phyloP scores from a whole-genome alignment of 345 rosid species.

The Physaria fendleri region DNA sequence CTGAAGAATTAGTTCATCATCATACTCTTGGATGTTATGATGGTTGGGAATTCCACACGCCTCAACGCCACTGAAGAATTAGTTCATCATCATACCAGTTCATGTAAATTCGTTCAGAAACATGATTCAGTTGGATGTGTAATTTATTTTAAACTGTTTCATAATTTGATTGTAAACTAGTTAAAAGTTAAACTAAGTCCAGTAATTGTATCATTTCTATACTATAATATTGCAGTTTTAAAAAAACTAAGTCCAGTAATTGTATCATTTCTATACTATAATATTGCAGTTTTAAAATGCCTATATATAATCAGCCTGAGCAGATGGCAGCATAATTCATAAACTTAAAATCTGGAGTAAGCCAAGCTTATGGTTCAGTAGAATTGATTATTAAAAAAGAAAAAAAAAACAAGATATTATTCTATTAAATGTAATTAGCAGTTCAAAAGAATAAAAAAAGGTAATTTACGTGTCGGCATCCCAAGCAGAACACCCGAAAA shows the following conservation, averaged over 20 bases:
- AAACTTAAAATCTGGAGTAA: constrained; percentile 13
- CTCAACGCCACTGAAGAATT: constrained; percentile 14
- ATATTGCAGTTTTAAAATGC: not conserved
- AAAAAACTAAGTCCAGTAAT: not conserved
- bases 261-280: not conserved
- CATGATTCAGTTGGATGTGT: not conserved
- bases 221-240: too few relatives aligned
- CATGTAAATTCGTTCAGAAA: not conserved
- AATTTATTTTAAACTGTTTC: not conserved
- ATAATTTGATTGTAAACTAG: not conserved
- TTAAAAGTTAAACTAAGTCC: not conserved
- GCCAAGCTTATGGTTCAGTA: constrained; percentile 1
- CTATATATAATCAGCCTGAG: not conserved
- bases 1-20: too few relatives aligned
- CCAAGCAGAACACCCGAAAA: constrained; percentile 23
- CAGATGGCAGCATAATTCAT: constrained; percentile 15
- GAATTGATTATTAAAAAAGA: constrained; percentile 2
- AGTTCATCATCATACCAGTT: not conserved
- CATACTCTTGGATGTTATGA: constrained; percentile 62
- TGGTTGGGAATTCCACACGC: constrained; percentile 58
- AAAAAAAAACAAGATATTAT: too few relatives aligned
- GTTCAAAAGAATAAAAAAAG: not conserved
- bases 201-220: not conserved
- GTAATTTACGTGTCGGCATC: constrained; percentile 13
- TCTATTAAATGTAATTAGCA: too few relatives aligned